phyloP scores from a whole-genome alignment of 768 basidiomycete species.

The Lentinula boryana region DNA sequence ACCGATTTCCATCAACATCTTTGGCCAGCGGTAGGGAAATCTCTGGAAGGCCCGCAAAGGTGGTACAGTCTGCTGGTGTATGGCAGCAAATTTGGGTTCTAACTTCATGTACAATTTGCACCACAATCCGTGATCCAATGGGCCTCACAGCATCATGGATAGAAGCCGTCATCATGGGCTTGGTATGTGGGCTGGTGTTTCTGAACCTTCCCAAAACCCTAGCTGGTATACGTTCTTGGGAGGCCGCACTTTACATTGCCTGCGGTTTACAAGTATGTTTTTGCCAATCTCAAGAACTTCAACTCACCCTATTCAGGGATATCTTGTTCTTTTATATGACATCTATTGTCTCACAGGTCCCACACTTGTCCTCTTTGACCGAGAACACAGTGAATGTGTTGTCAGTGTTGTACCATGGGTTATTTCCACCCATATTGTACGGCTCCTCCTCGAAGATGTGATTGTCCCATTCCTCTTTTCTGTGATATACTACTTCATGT shows the following conservation, averaged over 20 bases:
- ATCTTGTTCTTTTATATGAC: constrained; percentile 8
- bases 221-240: constrained; percentile 12
- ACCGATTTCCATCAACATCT: not conserved
- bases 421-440: constrained; percentile 10
- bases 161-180: constrained; percentile 9
- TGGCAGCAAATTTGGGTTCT: constrained; percentile 3
- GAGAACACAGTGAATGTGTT: constrained; percentile 31
- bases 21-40: not conserved
- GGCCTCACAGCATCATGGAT: constrained; percentile 8
- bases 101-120: constrained; percentile 1
- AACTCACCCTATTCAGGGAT: not conserved
- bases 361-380: constrained; percentile 37
- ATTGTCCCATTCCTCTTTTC: constrained; percentile 10
- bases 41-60: not conserved
- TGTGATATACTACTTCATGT: constrained; percentile 52
- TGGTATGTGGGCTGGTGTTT: constrained; percentile 28
- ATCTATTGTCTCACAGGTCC: constrained; percentile 8
- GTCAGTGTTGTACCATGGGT: constrained; percentile 28
- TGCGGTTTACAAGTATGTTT: constrained; percentile 5
- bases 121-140: constrained; percentile 7
- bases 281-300: not conserved
- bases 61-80: not conserved
- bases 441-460: constrained; percentile 7
- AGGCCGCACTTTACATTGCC: constrained; percentile 22
- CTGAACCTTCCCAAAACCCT: constrained; percentile 25